Evolutionary conservation across 768 basidiomycete species (phyloP), one percentile per base, ranked within the genome.

Genomic region (Termitomyces sp.): DNA sequence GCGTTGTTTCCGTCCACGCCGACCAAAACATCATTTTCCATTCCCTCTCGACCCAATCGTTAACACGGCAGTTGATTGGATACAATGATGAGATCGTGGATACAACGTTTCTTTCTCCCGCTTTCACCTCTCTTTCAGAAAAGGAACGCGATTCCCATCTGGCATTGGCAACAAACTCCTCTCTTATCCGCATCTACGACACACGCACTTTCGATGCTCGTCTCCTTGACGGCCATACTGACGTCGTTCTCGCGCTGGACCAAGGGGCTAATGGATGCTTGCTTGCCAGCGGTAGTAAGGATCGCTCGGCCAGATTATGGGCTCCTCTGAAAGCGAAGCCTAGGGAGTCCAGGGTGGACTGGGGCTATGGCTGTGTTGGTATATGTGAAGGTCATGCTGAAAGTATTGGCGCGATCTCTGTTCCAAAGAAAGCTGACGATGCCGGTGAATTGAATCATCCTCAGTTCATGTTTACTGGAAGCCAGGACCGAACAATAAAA

Each of bases 21-120:
- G 96, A 99, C 73, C 97, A 98, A 75, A 99, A 98, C 66, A 96
- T 99, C 66, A 81, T 95, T 51, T 94, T 94, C 76, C 88, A 95
- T 73, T 94, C 92, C 2, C 77, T 96, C 8, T 72, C 79, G n/a
- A 84, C 85, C 1, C 81, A 81, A 36, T 76, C 81, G 9, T 75
- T 92, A 28, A 78, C 81, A 2, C 89, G 91, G 18, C 96, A 98
- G 67, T 76, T 98, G 66, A 88, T 98, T 67, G 97, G 97, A 0
- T 99, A 90, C 81, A 98, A 98, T 73, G 97, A 99, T 74, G 96
- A 98, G 74, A 95, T 98, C 66, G 90, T 98, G 55, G 97, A 98
- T 68, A 84, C 88, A 5, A 80, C 84, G 32, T 93, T 95, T 76
- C 81, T 99, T 61, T 84, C 84, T 49, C 71, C 78, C 22, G 51